phyloP scores from a whole-genome alignment of 176 grass and related monocot genomes.

The Oryza rufipogon region DNA sequence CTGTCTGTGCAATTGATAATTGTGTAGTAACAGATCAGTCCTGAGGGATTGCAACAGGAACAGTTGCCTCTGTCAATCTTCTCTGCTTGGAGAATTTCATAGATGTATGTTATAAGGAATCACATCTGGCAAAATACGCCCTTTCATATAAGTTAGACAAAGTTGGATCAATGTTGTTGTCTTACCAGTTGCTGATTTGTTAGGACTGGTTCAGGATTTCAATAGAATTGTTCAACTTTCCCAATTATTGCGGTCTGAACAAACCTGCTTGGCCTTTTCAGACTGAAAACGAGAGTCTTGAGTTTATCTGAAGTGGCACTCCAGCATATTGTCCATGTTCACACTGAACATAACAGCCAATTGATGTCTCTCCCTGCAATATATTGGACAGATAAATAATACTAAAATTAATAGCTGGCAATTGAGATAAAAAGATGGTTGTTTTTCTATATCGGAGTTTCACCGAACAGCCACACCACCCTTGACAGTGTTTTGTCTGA shows the following conservation, averaged over 20 bases:
- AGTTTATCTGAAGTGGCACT: neutral
- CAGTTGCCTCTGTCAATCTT: neutral
- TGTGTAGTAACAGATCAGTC: neutral
- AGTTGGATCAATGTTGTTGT: constrained; percentile 12
- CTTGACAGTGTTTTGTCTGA: neutral
- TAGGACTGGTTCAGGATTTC: neutral
- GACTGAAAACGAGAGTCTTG: neutral
- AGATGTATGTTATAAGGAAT: neutral
- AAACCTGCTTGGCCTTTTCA: neutral
- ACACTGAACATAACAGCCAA: neutral
- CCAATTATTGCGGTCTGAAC: constrained; percentile 1
- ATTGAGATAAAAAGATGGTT: neutral
- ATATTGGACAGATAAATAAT: neutral
- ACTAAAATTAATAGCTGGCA: neutral
- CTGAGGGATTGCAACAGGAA: neutral
- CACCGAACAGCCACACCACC: neutral
- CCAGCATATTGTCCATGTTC: constrained; percentile 9
- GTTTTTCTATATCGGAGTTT: neutral
- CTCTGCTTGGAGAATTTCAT: neutral
- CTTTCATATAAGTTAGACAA: neutral
- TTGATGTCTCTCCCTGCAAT: neutral
- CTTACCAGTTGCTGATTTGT: neutral
- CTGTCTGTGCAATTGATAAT: neutral
- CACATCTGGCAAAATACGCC: neutral
- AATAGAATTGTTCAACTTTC: neutral